phyloP scores from a whole-genome alignment of 805 yeast species.

The Barnettozyma wickerhamii region DNA sequence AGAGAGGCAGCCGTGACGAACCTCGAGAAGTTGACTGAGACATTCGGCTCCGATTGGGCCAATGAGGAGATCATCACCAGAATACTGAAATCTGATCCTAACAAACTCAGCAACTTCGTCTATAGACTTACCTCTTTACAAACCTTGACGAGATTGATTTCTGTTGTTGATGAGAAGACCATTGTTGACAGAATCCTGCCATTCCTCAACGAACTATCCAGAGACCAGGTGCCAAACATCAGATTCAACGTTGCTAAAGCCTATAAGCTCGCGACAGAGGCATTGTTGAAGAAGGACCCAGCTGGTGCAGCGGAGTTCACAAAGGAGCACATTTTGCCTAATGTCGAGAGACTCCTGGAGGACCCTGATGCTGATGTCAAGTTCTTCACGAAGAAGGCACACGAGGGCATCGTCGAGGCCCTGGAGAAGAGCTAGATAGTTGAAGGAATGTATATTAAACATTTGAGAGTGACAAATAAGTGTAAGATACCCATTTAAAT shows the following conservation, averaged over 20 bases:
- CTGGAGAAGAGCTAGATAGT: conserved; percentile 2
- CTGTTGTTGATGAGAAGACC: conserved; percentile 57
- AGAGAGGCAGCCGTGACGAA: conserved; percentile 94
- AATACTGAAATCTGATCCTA: conserved; percentile 47
- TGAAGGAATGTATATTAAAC: background rate
- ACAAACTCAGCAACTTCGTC: conserved; percentile 60
- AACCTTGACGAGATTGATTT: conserved; percentile 78
- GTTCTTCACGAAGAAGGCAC: conserved; percentile 71
- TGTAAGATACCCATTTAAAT: too few species aligned
- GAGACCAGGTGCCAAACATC: conserved; percentile 90
- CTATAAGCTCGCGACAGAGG: conserved; percentile 55
- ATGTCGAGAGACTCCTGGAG: conserved; percentile 55
- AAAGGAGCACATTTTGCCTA: conserved; percentile 52
- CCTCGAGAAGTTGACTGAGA: conserved; percentile 70
- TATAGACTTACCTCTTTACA: conserved; percentile 88
- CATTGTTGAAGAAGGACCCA: conserved; percentile 30
- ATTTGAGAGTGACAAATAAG: too few species aligned
- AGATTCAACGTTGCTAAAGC: conserved; percentile 94
- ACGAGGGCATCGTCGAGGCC: conserved; percentile 27
- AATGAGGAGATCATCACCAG: conserved; percentile 76
- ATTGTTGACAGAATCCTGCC: conserved; percentile 70
- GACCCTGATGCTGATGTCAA: conserved; percentile 90
- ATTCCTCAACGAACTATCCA: conserved; percentile 63
- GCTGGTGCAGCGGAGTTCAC: conserved; percentile 33
- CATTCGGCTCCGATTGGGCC: conserved; percentile 95